Evolutionary conservation across 345 rosid species (phyloP), one percentile per base, ranked within the genome.

Genomic region (Capsella bursapastoris): DNA sequence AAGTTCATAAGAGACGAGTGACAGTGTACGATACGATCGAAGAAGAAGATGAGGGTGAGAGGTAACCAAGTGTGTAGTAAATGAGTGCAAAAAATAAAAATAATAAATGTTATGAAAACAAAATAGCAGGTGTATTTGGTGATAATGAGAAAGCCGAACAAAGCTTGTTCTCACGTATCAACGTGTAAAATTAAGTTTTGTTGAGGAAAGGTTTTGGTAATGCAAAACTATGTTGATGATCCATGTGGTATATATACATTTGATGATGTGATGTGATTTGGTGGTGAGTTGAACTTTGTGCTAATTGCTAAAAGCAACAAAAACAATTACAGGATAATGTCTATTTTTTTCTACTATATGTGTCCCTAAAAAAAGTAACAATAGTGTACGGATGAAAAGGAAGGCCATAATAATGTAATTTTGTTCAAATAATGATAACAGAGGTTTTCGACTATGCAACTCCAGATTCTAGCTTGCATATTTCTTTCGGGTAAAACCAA

Each of bases 301-400:
- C 43, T 52, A 43, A 43, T 60, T 52, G 69, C 74, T 61, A 53
- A 75, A 68, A 61, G 63, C 69, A 68, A 68, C 74, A 38, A 75
- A 60, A 68, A 49, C 72, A 51, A 41, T 44, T 28, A 60, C 43
- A 8, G 14, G 25, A 60, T 68, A 51, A 51, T 32, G 48, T 18
- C 31, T 43, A 41, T 49, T 49, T 59, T 11, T 41, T 13, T 49
- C 35, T 66, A 51, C 58, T 22, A 15, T 22, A 22, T 22, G 2
- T 59, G 63, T 60, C 68, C 47, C 68, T 32, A 27, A 43, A 47
- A 57, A 74, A 57, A 38, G 43, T 37, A 25, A 25, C 16, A 49
- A 31, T 60, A 52, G 69, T 68, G 63, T 68, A 75, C 79, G 74
- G 68, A n/a, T 68, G 73, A 41, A 51, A 59, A 51, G 40, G 73